phyloP scores from a whole-genome alignment of 1,139 yeast species.

The Saccharomycopsis hybrid region DNA sequence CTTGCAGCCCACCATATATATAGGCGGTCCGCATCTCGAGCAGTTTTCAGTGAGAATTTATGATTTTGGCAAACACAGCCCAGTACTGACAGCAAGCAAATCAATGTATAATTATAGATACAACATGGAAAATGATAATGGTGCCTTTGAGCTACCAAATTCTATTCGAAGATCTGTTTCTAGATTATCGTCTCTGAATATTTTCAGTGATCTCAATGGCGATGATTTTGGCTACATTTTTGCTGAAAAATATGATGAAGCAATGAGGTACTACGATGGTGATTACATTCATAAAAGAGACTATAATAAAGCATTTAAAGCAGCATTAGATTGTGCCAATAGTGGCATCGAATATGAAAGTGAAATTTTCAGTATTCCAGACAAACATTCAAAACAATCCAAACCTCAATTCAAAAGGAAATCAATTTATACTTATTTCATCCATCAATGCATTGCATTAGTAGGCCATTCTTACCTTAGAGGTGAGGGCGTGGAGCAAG shows the following conservation, averaged over 20 bases:
- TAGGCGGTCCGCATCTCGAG: constrained; percentile 38
- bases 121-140: constrained; percentile 16
- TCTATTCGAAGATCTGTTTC: constrained; percentile 16
- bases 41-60: constrained; percentile 46
- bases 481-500: constrained; percentile 58
- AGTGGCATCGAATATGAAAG: constrained; percentile 24
- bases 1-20: constrained; percentile 32
- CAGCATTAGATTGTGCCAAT: constrained; percentile 34
- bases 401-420: neutral
- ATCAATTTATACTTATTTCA: constrained; percentile 22
- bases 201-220: constrained; percentile 35
- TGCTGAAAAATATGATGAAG: constrained; percentile 39
- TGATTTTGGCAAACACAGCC: constrained; percentile 38
- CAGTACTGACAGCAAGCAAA: constrained; percentile 6
- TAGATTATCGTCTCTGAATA: constrained; percentile 1
- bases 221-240: constrained; percentile 40
- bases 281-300: constrained; percentile 44
- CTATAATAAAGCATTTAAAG: constrained; percentile 37
- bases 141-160: constrained; percentile 17
- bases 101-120: neutral
- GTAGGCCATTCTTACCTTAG: constrained; percentile 66
- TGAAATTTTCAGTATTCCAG: constrained; percentile 1
- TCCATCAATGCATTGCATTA: constrained; percentile 37
- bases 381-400: no score
- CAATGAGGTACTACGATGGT: constrained; percentile 44